These are phyloP conservation scores for Fragosphaeria purpurea DNA, from an alignment of 2,329 filamentous ascomycete species.

Conservation along the genomic window DNA sequence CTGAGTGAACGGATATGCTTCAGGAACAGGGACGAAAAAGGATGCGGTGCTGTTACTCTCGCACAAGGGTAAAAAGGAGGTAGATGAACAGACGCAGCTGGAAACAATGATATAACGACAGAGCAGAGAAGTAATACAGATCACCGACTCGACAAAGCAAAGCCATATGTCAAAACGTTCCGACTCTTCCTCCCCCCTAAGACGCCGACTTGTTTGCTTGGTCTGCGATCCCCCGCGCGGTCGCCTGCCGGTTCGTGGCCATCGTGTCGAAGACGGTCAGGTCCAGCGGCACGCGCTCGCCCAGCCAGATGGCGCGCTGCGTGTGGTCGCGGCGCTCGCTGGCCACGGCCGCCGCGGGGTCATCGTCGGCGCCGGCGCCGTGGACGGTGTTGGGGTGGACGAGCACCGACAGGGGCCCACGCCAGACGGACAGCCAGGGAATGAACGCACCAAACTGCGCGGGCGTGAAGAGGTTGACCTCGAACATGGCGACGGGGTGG, in stretches of 20 bases:
- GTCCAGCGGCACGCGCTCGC: conserved; percentile 54
- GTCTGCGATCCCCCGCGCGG: too few relatives aligned
- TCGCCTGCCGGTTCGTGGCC: neutral
- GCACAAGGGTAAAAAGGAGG: too few relatives aligned
- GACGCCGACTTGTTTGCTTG: too few relatives aligned
- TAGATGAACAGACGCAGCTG: too few relatives aligned
- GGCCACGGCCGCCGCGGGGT: conserved; percentile 17
- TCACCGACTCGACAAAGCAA: too few relatives aligned
- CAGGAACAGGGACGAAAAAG: too few relatives aligned
- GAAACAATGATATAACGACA: too few relatives aligned
- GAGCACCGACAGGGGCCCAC: conserved; percentile 68
- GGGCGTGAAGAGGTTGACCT: conserved; percentile 79
- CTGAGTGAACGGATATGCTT: too few relatives aligned
- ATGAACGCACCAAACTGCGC: conserved; percentile 84
- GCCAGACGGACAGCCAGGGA: conserved; percentile 72
- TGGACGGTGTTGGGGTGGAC: conserved; percentile 73
- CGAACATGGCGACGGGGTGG: conserved; percentile 81
- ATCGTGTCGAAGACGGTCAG: conserved; percentile 35
- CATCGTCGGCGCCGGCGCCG: conserved; percentile 15
- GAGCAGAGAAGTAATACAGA: too few relatives aligned
- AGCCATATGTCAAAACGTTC: too few relatives aligned
- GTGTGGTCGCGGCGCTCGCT: conserved; percentile 48
- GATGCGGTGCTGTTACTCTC: too few relatives aligned
- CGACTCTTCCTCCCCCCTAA: too few relatives aligned
- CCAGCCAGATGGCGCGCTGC: conserved; percentile 64